Evolutionary conservation across 2,329 filamentous ascomycete genomes (phyloP).

Genomic region (Fusarium drepaniforme): DNA sequence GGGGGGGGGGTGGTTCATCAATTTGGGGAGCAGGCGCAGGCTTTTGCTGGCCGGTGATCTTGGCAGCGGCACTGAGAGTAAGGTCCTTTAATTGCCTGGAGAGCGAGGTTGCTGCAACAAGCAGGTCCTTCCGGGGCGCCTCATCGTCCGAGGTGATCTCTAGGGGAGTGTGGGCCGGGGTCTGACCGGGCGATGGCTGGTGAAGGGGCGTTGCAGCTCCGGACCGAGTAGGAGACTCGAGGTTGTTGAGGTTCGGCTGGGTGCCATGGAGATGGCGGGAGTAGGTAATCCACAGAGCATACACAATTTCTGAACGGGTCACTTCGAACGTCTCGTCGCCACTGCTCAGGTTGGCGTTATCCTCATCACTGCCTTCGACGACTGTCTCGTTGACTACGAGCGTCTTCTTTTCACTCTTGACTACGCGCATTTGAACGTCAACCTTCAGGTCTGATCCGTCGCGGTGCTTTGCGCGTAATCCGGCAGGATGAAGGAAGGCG

Average conservation of each 20-base stretch:
- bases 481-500: slow-evolving; percentile 86
- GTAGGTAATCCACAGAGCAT: slow-evolving; percentile 97
- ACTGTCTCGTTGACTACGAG: slow-evolving; percentile 73
- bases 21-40: slow-evolving; percentile 46
- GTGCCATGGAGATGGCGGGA: slow-evolving; percentile 90
- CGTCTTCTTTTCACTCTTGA: slow-evolving; percentile 83
- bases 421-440: slow-evolving; percentile 95
- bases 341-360: slow-evolving; percentile 56
- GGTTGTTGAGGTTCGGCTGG: slow-evolving; percentile 68
- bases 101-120: slow-evolving; percentile 60
- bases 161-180: slow-evolving; percentile 66
- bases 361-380: slow-evolving; percentile 70
- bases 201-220: slow-evolving; percentile 78
- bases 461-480: slow-evolving; percentile 86
- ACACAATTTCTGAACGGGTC: slow-evolving; percentile 81
- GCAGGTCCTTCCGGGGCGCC: slow-evolving; percentile 56
- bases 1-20: slow-evolving; percentile 48
- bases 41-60: slow-evolving; percentile 59
- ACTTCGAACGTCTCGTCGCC: slow-evolving; percentile 60
- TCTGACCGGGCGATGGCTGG: slow-evolving; percentile 83
- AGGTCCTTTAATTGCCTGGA: slow-evolving; percentile 69
- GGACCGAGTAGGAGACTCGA: slow-evolving; percentile 72
- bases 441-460: slow-evolving; percentile 94
- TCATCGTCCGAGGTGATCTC: slow-evolving; percentile 67
- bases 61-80: slow-evolving; percentile 66